phyloP scores from a whole-genome alignment of 2,329 filamentous ascomycete genomes.

The Xenoacremonium recifei region DNA sequence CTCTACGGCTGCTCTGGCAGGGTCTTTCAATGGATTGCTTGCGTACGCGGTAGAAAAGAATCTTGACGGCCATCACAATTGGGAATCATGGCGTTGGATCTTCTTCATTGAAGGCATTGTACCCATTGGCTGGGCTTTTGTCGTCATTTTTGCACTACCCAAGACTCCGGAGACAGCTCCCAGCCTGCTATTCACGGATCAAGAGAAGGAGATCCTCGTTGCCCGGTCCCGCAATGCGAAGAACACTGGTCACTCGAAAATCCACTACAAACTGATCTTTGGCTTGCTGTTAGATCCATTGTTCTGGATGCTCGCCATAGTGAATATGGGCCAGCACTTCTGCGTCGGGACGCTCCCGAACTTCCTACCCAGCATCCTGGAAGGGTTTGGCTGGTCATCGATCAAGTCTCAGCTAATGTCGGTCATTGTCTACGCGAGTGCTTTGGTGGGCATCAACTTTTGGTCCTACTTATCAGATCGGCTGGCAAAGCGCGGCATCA shows the following conservation, averaged over 20 bases:
- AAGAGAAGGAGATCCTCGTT: neutral
- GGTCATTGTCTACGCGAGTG: neutral
- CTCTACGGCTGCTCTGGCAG: neutral
- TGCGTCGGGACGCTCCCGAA: neutral
- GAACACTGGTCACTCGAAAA: neutral
- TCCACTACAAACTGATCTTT: neutral
- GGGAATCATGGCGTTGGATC: neutral
- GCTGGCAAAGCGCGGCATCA: neutral
- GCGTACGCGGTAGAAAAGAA: neutral
- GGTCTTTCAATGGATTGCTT: neutral
- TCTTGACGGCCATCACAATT: neutral
- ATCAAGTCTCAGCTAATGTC: neutral
- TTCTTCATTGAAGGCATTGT: constrained; percentile 1
- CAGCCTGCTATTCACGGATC: neutral
- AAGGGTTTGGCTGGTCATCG: neutral
- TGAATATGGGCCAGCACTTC: neutral
- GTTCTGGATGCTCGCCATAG: neutral
- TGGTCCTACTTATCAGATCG: neutral
- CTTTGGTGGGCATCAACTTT: neutral
- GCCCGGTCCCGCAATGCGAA: neutral
- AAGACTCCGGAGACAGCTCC: neutral
- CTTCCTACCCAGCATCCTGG: neutral
- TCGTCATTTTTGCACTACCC: neutral
- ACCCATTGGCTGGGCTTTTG: neutral
- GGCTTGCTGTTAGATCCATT: neutral